These are phyloP conservation scores for Scytalidium lignicola DNA, from an alignment of 2,329 filamentous ascomycete genomes.

Conservation along the genomic window DNA sequence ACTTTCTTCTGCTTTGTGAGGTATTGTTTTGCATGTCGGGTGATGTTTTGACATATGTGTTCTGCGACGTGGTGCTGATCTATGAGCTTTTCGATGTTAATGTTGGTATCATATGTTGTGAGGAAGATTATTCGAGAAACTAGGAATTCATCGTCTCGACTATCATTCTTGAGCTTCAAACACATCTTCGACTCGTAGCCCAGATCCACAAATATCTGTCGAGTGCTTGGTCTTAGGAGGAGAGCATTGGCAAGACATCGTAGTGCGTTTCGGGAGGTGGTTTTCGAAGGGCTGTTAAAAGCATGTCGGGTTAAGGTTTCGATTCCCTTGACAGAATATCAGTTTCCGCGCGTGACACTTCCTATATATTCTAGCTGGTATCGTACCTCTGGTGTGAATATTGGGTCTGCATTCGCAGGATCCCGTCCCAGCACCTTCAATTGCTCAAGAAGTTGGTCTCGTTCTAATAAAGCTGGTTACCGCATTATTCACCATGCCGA, in stretches of 20 bases:
- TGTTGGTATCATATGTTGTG: conserved; percentile 69
- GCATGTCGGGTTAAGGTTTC: conserved; percentile 66
- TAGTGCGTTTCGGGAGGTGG: conserved; percentile 68
- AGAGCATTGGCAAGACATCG: conserved; percentile 83
- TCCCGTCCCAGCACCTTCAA: conserved; percentile 77
- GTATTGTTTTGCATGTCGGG: conserved; percentile 60
- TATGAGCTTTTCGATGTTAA: conserved; percentile 62
- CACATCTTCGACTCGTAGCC: conserved; percentile 65
- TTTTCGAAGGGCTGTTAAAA: conserved; percentile 59
- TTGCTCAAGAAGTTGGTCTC: conserved; percentile 56
- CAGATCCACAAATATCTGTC: conserved; percentile 69
- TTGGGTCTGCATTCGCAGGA: conserved; percentile 66
- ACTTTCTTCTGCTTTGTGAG: conserved; percentile 24
- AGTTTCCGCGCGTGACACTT: background rate
- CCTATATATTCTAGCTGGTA: background rate
- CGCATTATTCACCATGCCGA: background rate
- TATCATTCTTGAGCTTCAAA: conserved; percentile 65
- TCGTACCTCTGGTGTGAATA: conserved; percentile 73
- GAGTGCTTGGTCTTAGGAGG: conserved; percentile 60
- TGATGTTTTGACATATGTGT: conserved; percentile 64
- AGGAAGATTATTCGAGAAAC: conserved; percentile 74
- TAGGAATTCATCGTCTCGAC: conserved; percentile 81
- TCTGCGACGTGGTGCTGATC: conserved; percentile 62
- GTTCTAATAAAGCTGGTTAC: conserved; percentile 42
- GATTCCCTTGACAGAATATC: conserved; percentile 55